Evolutionary conservation across 352 stramenopile species (phyloP).

Genomic region (Peronospora belbahrii): DNA sequence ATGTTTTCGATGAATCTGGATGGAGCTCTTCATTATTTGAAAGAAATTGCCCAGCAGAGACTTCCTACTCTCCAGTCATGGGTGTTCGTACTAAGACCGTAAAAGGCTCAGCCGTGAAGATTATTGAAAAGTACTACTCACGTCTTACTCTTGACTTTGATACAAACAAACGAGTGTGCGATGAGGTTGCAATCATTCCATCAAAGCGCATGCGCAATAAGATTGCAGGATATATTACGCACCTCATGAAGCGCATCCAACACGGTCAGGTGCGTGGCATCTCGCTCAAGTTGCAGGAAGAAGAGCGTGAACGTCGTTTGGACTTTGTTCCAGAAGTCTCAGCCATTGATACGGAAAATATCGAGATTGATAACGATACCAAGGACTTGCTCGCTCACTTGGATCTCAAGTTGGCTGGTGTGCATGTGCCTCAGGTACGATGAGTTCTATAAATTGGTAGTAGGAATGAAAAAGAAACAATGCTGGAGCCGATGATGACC

Average conservation of each 20-base stretch:
- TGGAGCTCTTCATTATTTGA: constrained; percentile 21
- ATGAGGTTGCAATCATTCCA: constrained; percentile 97
- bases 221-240: constrained; percentile 99
- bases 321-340: constrained; percentile 99
- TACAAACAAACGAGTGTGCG: constrained; percentile 98
- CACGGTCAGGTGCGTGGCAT: constrained; percentile 98
- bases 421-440: constrained; percentile 85
- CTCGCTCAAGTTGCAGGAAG: constrained; percentile 99
- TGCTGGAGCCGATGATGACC: constrained; percentile 74
- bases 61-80: constrained; percentile 61
- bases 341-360: constrained; percentile 88
- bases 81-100: constrained; percentile 99
- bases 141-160: constrained; percentile 99
- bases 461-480: constrained; percentile 35
- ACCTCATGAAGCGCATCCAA: constrained; percentile 99
- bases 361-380: constrained; percentile 98
- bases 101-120: constrained; percentile 99
- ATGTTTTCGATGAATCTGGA: no score
- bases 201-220: constrained; percentile 99
- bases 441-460: constrained; percentile 8
- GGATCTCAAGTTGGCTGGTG: constrained; percentile 88
- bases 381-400: constrained; percentile 96
- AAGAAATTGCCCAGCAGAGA: constrained; percentile 33
- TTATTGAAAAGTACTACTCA: constrained; percentile 99
- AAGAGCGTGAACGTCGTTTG: constrained; percentile 98